Conservation (phyloP, 495 filamentous ascomycete species). For the Neurospora africana region DNA sequence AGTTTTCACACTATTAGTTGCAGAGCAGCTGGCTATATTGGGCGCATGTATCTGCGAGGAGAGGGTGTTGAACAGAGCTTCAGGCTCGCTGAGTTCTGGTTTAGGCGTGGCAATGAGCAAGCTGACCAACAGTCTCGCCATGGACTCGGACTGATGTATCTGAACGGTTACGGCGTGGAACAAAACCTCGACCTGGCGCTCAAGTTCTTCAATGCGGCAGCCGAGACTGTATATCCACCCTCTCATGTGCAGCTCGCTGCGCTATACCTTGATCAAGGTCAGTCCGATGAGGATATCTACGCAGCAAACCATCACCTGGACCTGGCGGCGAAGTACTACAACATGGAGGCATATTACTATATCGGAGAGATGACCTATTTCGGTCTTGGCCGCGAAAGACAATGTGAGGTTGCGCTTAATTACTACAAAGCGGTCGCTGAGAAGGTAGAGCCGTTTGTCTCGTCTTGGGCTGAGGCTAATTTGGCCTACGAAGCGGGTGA, state of each 20-base stretch:
- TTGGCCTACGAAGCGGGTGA: constrained; percentile 75
- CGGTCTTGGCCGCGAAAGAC: constrained; percentile 68
- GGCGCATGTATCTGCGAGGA: constrained; percentile 85
- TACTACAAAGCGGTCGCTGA: constrained; percentile 97
- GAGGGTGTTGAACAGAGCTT: constrained; percentile 80
- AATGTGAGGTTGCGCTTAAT: constrained; percentile 67
- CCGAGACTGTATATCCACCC: constrained; percentile 73
- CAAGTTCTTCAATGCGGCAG: constrained; percentile 70
- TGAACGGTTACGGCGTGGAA: constrained; percentile 71
- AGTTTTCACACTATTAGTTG: constrained; percentile 71
- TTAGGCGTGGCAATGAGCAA: constrained; percentile 65
- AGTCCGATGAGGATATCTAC: constrained; percentile 42
- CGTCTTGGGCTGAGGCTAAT: constrained; percentile 79
- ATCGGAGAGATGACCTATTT: constrained; percentile 81
- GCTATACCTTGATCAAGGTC: constrained; percentile 85
- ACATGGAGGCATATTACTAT: constrained; percentile 92
- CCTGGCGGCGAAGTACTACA: constrained; percentile 75
- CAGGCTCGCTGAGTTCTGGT: constrained; percentile 70
- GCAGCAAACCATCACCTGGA: constrained; percentile 84
- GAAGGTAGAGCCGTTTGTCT: constrained; percentile 73
- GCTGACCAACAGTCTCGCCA: constrained; percentile 83
- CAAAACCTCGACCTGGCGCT: constrained; percentile 65
- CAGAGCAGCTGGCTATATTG: constrained; percentile 85
- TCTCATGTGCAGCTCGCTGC: constrained; percentile 76
- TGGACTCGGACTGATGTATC: constrained; percentile 74